Conservation (phyloP, 139 green algal species). For the Tetraselmis striata region DNA sequence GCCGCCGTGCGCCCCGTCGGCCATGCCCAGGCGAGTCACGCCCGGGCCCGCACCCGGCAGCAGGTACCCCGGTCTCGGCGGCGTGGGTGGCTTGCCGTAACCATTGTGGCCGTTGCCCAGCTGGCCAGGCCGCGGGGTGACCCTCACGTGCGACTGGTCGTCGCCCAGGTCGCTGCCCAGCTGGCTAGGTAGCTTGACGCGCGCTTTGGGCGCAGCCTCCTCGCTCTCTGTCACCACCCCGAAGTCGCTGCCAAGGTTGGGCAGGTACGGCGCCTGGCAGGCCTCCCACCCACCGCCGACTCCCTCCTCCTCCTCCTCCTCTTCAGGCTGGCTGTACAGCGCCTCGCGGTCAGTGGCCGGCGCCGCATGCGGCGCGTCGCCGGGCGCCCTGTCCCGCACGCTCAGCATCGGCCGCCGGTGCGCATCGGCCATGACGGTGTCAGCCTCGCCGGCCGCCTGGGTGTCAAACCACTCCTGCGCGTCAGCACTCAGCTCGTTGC, state of each 20-base stretch:
- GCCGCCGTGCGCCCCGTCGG: too few relatives aligned
- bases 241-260: background rate
- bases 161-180: background rate
- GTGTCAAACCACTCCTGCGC: background rate
- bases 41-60: background rate
- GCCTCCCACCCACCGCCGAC: background rate
- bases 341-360: too few relatives aligned
- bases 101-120: too few relatives aligned
- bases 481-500: background rate
- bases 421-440: background rate
- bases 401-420: background rate
- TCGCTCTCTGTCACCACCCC: background rate
- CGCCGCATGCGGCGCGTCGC: too few relatives aligned
- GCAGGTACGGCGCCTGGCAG: background rate
- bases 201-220: background rate
- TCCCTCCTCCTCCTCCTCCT: background rate
- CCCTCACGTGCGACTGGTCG: background rate
- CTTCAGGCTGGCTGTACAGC: background rate
- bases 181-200: background rate
- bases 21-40: background rate
- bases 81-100: background rate
- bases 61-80: background rate
- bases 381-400: background rate
- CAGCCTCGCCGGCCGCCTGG: background rate
- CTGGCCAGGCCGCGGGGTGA: too few relatives aligned